phyloP scores from a whole-genome alignment of 176 grass and related monocot genomes.

The Cocos nucifera region DNA sequence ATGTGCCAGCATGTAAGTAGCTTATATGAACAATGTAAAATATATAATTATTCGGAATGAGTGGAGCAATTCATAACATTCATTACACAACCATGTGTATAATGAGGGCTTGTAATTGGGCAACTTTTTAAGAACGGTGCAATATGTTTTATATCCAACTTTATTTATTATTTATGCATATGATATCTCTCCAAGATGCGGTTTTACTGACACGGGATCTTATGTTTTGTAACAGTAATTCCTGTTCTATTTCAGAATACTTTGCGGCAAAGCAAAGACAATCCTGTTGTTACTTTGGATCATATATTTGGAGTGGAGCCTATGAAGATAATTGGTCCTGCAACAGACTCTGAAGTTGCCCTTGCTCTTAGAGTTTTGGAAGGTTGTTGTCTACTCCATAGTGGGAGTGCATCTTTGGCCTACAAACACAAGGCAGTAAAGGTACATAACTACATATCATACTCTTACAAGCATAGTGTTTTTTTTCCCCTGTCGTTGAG shows the following conservation, averaged over 20 bases:
- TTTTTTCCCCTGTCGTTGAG: no score
- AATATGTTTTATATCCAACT: background rate
- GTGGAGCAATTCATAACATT: no score
- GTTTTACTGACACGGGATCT: constrained; percentile 33
- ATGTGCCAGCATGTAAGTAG: no score
- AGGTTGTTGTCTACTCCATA: constrained; percentile 94
- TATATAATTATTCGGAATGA: no score
- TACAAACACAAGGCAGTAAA: constrained; percentile 91
- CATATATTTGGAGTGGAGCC: constrained; percentile 76
- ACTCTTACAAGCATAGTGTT: no score
- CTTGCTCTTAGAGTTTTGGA: constrained; percentile 95
- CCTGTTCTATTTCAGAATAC: constrained; percentile 97
- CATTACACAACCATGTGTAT: no score
- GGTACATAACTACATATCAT: constrained; percentile 37
- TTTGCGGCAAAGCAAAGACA: constrained; percentile 59
- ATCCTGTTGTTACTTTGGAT: constrained; percentile 50
- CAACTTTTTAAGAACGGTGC: no score
- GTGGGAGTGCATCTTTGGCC: constrained; percentile 65
- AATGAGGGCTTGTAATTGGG: no score
- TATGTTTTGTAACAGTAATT: constrained; percentile 81
- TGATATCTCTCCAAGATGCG: constrained; percentile 9
- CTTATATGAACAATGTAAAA: no score
- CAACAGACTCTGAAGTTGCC: constrained; percentile 82
- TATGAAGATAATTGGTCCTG: constrained; percentile 64
- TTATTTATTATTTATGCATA: background rate